Evolutionary conservation across 805 yeast genomes (phyloP), one percentile per base, ranked within the genome.

Genomic region (Ogataea pignaliae): DNA sequence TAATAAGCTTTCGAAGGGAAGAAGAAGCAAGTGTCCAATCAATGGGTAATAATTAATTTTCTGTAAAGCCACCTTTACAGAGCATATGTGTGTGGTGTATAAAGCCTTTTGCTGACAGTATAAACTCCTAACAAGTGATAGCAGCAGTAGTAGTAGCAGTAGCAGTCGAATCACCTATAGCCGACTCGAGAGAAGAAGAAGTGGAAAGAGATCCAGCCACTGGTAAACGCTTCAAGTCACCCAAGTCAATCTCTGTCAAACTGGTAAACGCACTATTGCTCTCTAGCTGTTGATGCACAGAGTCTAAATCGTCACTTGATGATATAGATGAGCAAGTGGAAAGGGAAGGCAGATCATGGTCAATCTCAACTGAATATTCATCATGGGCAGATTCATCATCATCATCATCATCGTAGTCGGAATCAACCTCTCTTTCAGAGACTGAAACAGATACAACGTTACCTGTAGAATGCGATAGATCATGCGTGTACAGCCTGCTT

Each of bases 291-390:
- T 13, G 29, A 16, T 13, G 28, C 40, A 3, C 26, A 4, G 26
- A 21, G 4, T 21, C 26, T 21, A 12, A 12, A 17, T 53, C 59
- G 40, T 60, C 64, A 13, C 46, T 43, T n/a, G 61, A 57, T 3
- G 62, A 58, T 11, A 43, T 47, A 1, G 65, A 59, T 10, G 63
- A 58, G 31, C 65, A 60, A 36, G 50, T 50, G 2, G 64, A 51
- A 9, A 62, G 43, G 1, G 55, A 51, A 15, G 66, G 66, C 18
- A 62, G 44, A 21, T 60, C 62, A 7, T 46, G 53, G 17, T 39
- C 45, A 29, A 46, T 46, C 17, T 31, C 41, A 28, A 34, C 35
- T 10, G 39, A 38, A 13, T 28, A 13, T 28, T 42, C 45, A 18
- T 16, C 31, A 3, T 31, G 14, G 29, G n/a, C 34, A 30, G 17